Evolutionary conservation across 2,329 filamentous ascomycete genomes (phyloP), one percentile per base, ranked within the genome.

Genomic region (Colletotrichum limetticola): DNA sequence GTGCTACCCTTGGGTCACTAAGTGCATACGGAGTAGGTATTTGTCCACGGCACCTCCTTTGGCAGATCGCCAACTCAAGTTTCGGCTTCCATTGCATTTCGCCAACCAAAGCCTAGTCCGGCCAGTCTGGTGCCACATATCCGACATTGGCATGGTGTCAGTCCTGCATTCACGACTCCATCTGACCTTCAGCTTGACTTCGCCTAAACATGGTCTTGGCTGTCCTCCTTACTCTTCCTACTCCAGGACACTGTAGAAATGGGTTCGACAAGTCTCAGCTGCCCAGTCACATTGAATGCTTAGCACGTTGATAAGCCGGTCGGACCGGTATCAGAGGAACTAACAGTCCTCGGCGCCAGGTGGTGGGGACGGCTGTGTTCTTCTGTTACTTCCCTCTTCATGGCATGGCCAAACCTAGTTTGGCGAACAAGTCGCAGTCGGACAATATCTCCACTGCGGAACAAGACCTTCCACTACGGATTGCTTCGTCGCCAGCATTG

Each of bases 1-100:
- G 56, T 66, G 65, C 66, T 49, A 61, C 66, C 46, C n/a, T 26
- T 71, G 67, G 61, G 37, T 62, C 71, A 73, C 66, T 46, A 60
- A 49, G 26, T 57, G 60, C 69, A 59, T 59, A 66, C 66, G 55
- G 53, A 49, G 26, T 57, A 56, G 64, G 66, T 64, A 19, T 56
- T n/a, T 42, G 32, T 52, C 32, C n/a, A 42, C 57, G 42, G 53
- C 19, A n/a, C 35, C 24, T 19, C 24, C 24, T 52, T 19, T n/a
- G n/a, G 12, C 64, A 59, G 35, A 26, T 28, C 55, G 28, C 12
- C 64, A 52, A 37, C 32, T 32, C 28, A 24, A 30, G 66, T 58
- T 55, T 32, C 49, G 55, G 22, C 26, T 28, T 26, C 46, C 65
- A 58, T n/a, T 19, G 22, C 42, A 35, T 26, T 22, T 61, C 67